These are phyloP conservation scores for Caryopteris hybrid DNA, from an alignment of 305 asterid species.

Conservation along the genomic window DNA sequence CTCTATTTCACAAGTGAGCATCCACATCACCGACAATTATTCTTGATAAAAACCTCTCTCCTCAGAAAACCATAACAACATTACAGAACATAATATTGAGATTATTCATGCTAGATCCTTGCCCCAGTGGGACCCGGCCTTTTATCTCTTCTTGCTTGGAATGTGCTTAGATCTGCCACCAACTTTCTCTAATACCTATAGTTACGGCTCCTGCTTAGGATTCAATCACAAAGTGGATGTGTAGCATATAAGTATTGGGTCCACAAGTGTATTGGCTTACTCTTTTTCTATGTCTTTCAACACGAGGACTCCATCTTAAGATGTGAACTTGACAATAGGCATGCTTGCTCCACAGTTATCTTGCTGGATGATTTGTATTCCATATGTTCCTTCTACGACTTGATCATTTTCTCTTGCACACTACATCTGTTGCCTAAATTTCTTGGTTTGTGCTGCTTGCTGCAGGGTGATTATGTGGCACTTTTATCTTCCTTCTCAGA, in stretches of 20 bases:
- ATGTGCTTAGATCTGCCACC: not conserved
- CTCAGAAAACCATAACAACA: not conserved
- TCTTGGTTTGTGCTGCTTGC: conserved; percentile 14
- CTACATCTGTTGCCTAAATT: not conserved
- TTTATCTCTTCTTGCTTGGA: not conserved
- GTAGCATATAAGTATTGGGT: not conserved
- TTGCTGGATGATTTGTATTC: not conserved
- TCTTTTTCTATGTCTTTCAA: not conserved
- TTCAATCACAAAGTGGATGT: not conserved
- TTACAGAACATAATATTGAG: not conserved
- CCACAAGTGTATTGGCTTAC: not conserved
- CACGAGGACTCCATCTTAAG: not conserved
- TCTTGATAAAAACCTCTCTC: not conserved
- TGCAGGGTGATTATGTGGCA: conserved; percentile 97
- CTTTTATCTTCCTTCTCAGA: conserved; percentile 89
- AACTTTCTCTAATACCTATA: not conserved
- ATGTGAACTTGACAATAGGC: conserved; percentile 4
- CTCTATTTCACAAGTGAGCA: conserved; percentile 1
- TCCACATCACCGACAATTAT: not conserved
- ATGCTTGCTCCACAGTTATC: not conserved
- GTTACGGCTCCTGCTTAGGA: not conserved
- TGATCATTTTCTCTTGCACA: not conserved
- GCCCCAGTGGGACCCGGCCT: not conserved
- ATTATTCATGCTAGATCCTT: not conserved
- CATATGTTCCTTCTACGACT: not conserved